Percentiles rank a stretch among this genome's conserved stretches.
phyloP scores from a whole-genome alignment of 2,329 filamentous ascomycete genomes.

The Didymella glomerata region DNA sequence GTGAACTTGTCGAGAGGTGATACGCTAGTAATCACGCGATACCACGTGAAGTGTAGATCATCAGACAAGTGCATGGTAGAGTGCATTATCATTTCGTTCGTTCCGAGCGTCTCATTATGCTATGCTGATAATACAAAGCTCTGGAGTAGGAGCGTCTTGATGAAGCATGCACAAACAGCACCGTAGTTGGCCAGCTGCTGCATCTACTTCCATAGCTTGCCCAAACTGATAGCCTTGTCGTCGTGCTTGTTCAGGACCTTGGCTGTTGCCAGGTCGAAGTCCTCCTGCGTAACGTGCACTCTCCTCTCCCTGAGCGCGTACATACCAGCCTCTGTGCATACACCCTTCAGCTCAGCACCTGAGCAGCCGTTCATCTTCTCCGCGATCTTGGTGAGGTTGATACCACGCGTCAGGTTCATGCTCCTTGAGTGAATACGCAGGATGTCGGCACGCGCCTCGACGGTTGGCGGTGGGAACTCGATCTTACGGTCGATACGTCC shows the following conservation, averaged over 20 bases:
- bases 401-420: conserved; percentile 98
- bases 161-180: conserved; percentile 6
- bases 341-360: conserved; percentile 96
- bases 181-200: background rate
- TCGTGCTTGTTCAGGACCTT: conserved; percentile 99
- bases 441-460: conserved; percentile 97
- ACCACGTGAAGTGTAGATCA: conserved; percentile 11
- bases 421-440: conserved; percentile 95
- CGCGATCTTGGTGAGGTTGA: conserved; percentile 97
- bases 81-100: conserved; percentile 17
- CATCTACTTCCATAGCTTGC: conserved; percentile 81
- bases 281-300: conserved; percentile 98
- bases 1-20: background rate
- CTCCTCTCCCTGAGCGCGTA: conserved; percentile 93
- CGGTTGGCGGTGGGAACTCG: conserved; percentile 95
- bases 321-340: conserved; percentile 99
- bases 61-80: background rate
- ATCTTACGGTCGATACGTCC: conserved; percentile 98
- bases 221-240: conserved; percentile 92
- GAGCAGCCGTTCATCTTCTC: conserved; percentile 99
- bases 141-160: conserved; percentile 8
- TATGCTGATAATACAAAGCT: conserved; percentile 30
- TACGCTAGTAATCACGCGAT: conserved; percentile 21
- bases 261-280: conserved; percentile 97
- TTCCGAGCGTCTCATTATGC: conserved; percentile 20